Percentiles rank a stretch among this genome's conserved stretches.
Evolutionary conservation across 805 yeast genomes (phyloP).

Genomic region (Lachancea nothofagi): DNA sequence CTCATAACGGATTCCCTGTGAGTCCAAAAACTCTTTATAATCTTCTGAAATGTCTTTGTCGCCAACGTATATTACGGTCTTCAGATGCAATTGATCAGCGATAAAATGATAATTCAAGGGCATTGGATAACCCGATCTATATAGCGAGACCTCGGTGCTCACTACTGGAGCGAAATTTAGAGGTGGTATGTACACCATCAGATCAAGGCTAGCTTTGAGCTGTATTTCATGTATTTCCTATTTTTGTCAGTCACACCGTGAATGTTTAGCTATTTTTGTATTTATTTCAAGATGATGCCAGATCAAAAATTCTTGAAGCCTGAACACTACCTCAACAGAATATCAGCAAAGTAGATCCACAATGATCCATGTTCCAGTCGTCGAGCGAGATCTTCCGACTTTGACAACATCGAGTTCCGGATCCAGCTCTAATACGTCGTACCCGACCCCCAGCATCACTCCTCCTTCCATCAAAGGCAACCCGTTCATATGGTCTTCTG

Average conservation of each 20-base stretch:
- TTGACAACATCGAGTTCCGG: neutral
- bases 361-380: too few relatives aligned
- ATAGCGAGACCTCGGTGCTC: slow-evolving; percentile 64
- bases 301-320: too few relatives aligned
- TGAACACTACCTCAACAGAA: too few relatives aligned
- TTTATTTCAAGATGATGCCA: too few relatives aligned
- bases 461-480: slow-evolving; percentile 56
- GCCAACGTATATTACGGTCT: slow-evolving; percentile 77
- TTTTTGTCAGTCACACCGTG: too few relatives aligned
- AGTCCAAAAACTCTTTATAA: slow-evolving; percentile 63
- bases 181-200: slow-evolving; percentile 69
- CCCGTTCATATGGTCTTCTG: slow-evolving; percentile 64
- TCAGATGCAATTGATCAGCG: slow-evolving; percentile 53
- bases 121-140: slow-evolving; percentile 92
- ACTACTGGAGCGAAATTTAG: slow-evolving; percentile 77
- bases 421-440: neutral
- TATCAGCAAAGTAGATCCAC: too few relatives aligned
- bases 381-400: slow-evolving; percentile 3
- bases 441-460: slow-evolving; percentile 33
- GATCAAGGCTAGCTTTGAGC: too few relatives aligned
- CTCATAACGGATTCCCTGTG: slow-evolving; percentile 48
- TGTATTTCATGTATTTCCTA: too few relatives aligned
- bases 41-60: slow-evolving; percentile 55
- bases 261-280: too few relatives aligned
- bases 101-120: slow-evolving; percentile 78